Base-by-base conservation (phyloP, 1,284 basidiomycete genomes). In the Ceratobasidium papillatum region DNA sequence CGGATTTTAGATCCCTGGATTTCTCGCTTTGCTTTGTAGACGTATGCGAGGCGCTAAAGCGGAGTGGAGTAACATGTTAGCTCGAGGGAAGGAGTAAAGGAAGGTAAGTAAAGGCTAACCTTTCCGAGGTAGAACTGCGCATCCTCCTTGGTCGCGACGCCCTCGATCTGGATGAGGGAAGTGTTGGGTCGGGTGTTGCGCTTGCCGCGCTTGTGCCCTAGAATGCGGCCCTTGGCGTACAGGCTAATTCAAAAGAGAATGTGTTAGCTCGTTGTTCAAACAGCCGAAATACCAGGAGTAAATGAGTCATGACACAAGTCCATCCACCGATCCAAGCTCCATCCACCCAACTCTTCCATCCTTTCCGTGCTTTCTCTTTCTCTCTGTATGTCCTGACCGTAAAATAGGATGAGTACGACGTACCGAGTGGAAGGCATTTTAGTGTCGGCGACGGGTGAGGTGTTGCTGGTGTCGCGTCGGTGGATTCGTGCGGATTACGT, bases 91-190 rank as follows among this genome's bases (percentile, higher is more conserved):
- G 30, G 12, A 32, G 8, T 19, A 47, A 22, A 7, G 8, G 59
- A n/a, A 54, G 19, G 19, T n/a, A 12, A 59, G 25, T 8, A 19
- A 36, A 36, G 58, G 80, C 90, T 80, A 79, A 98, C 95, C 93
- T 99, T 99, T 84, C 97, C 98, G 78, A 99, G 90, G 89, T 99
- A 99, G 86, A 96, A 97, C 84, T 96, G 93, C 69, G 96, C 95
- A 81, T 98, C 96, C 86, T 98, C 91, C 86, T 95, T 94, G 81
- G 87, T 91, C 80, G 91, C 90, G 75, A 99, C 96, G 83, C 97
- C 97, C 87, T 99, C 97, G 83, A 99, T 95, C 86, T 97, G 94
- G 82, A 99, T 86, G 81, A 99, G 91, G 76, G 95, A 94, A 79
- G 96, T 98, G 88, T 97, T 97, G 82, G 95, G 95, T 82, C 91